phyloP scores from a whole-genome alignment of 2,329 filamentous ascomycete genomes.

The Claviceps capensis region DNA sequence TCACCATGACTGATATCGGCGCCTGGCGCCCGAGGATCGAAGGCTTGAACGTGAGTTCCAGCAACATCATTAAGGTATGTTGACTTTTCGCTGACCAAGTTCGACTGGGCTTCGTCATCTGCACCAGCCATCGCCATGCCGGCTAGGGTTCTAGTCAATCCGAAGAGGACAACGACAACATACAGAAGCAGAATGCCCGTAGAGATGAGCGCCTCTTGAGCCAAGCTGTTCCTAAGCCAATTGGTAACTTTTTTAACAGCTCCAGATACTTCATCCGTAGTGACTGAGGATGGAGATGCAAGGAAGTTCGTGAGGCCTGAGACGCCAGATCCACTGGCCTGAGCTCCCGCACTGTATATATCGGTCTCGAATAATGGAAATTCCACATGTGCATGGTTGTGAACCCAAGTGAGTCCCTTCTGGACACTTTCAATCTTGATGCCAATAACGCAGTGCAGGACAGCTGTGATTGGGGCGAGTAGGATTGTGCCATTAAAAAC shows the following conservation, averaged over 20 bases:
- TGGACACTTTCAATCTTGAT: slow-evolving; percentile 78
- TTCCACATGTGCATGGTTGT: slow-evolving; percentile 69
- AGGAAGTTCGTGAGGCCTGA: slow-evolving; percentile 56
- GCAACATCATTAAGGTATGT: background rate
- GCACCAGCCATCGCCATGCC: slow-evolving; percentile 48
- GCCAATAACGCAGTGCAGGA: slow-evolving; percentile 76
- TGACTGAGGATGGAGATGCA: slow-evolving; percentile 56
- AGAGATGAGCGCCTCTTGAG: slow-evolving; percentile 70
- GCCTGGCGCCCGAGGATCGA: background rate
- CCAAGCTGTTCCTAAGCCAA: slow-evolving; percentile 53
- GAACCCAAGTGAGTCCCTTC: slow-evolving; percentile 84
- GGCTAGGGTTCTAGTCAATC: slow-evolving; percentile 50
- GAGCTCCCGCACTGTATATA: slow-evolving; percentile 70
- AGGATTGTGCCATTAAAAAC: slow-evolving; percentile 77
- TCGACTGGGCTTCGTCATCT: slow-evolving; percentile 24
- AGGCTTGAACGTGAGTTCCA: background rate
- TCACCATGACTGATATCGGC: background rate
- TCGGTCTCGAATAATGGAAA: slow-evolving; percentile 69
- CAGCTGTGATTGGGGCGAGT: slow-evolving; percentile 60
- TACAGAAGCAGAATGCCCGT: slow-evolving; percentile 62
- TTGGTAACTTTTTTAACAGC: slow-evolving; percentile 58
- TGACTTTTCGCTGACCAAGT: background rate
- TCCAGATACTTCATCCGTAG: slow-evolving; percentile 68
- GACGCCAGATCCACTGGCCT: slow-evolving; percentile 43
- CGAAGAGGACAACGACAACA: slow-evolving; percentile 62